These are phyloP conservation scores for Chlamydomonas sp. DNA, from an alignment of 139 green algal species.

Conservation along the genomic window DNA sequence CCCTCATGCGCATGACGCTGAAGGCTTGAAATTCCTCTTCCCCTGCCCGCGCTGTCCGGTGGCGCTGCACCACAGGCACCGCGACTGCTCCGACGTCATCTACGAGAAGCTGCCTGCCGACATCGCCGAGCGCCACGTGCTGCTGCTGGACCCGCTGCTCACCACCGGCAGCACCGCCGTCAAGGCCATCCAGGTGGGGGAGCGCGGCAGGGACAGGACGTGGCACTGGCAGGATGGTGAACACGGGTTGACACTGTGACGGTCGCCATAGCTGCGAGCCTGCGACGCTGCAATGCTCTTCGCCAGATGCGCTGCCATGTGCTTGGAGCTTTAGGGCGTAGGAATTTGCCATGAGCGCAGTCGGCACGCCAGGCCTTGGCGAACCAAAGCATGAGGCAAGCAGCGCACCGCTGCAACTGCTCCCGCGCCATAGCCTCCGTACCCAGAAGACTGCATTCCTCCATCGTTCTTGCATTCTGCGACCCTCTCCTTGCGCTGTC, in stretches of 20 bases:
- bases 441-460: not conserved
- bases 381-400: not conserved
- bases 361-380: not conserved
- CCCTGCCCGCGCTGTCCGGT: too few relatives aligned
- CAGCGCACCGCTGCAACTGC: not conserved
- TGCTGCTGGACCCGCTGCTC: constrained; percentile 96
- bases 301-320: not conserved
- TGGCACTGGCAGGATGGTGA: not conserved
- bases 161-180: constrained; percentile 83
- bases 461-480: not conserved
- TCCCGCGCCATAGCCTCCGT: not conserved
- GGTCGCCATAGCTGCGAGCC: not conserved
- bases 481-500: not conserved
- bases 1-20: not conserved
- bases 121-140: constrained; percentile 91
- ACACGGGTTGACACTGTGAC: not conserved
- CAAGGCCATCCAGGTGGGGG: constrained; percentile 72
- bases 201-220: not conserved
- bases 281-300: not conserved
- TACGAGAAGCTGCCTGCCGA: constrained; percentile 98
- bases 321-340: too few relatives aligned
- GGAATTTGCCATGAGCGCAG: too few relatives aligned
- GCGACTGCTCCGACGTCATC: constrained; percentile 69
- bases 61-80: not conserved
- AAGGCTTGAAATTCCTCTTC: too few relatives aligned